Percentiles rank a stretch among this genome's conserved stretches.
Evolutionary conservation across 2,329 filamentous ascomycete species (phyloP).

Genomic region (Dactylonectria estremocensis): DNA sequence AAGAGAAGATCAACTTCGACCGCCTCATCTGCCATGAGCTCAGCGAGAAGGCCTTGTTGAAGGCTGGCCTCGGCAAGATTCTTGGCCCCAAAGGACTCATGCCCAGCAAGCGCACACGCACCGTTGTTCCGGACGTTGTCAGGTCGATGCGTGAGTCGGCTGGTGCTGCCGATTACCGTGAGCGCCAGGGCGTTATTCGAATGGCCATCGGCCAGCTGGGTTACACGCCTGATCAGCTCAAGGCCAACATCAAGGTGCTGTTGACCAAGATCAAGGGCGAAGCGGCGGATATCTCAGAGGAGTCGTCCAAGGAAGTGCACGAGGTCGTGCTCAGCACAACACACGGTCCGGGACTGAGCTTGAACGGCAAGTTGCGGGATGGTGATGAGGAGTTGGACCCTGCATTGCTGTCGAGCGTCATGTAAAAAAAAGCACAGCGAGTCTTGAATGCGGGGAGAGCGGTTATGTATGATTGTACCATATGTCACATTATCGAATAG

Average conservation of each 20-base stretch:
- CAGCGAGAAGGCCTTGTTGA: slow-evolving; percentile 83
- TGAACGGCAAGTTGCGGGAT: slow-evolving; percentile 84
- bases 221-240: slow-evolving; percentile 89
- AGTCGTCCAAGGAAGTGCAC: slow-evolving; percentile 61
- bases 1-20: slow-evolving; percentile 88
- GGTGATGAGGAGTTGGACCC: slow-evolving; percentile 70
- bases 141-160: slow-evolving; percentile 85
- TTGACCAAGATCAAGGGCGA: slow-evolving; percentile 85
- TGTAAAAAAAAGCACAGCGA: slow-evolving; percentile 57
- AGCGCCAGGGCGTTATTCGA: slow-evolving; percentile 86
- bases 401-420: slow-evolving; percentile 67
- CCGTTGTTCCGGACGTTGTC: slow-evolving; percentile 86
- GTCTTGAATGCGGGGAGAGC: slow-evolving; percentile 15
- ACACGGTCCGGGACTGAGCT: slow-evolving; percentile 86
- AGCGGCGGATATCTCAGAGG: slow-evolving; percentile 77
- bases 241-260: slow-evolving; percentile 85
- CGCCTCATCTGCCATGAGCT: slow-evolving; percentile 88
- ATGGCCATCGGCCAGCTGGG: slow-evolving; percentile 93
- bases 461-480: slow-evolving; percentile 56
- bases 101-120: slow-evolving; percentile 90
- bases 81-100: slow-evolving; percentile 93
- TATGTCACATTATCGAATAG: slow-evolving; percentile 53
- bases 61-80: slow-evolving; percentile 84
- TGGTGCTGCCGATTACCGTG: slow-evolving; percentile 89
- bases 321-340: slow-evolving; percentile 89